A percentile compares a stretch with the other conserved stretches of the same genome.
These are phyloP conservation scores for Aspergillus clavatus DNA, from an alignment of 2,329 filamentous ascomycete species.

Conservation along the genomic window DNA sequence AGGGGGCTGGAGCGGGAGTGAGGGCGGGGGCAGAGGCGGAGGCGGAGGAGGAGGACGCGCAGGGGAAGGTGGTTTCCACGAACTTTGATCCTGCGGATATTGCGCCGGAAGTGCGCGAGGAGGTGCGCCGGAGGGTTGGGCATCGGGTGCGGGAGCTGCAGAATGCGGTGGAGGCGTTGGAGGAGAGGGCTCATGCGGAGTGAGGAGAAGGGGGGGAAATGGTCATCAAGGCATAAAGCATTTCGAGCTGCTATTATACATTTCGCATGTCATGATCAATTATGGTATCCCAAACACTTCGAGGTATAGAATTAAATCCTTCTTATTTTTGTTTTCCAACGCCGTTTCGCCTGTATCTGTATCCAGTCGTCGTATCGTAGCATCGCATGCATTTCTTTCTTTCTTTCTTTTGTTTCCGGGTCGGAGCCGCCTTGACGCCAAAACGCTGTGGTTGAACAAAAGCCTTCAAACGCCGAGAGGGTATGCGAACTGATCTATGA, in stretches of 20 bases:
- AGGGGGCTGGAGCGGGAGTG: too few species aligned
- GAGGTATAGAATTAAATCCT: neutral
- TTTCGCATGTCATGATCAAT: neutral
- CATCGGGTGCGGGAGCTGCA: slow-evolving; percentile 45
- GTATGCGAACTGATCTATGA: slow-evolving; percentile 20
- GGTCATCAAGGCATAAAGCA: neutral
- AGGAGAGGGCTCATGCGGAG: slow-evolving; percentile 37
- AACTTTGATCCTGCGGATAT: slow-evolving; percentile 30
- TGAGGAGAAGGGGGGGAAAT: neutral
- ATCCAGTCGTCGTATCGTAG: neutral
- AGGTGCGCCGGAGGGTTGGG: slow-evolving; percentile 42
- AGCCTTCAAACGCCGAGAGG: slow-evolving; percentile 13
- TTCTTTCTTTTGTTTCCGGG: too few species aligned
- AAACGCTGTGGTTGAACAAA: neutral
- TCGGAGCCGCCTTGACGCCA: neutral
- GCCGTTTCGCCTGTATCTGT: neutral
- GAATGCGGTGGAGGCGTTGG: slow-evolving; percentile 40
- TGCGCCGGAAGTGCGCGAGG: slow-evolving; percentile 30
- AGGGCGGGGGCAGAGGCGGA: slow-evolving; percentile 6
- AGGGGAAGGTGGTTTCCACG: slow-evolving; percentile 25
- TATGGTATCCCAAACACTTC: too few species aligned
- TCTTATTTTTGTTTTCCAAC: neutral
- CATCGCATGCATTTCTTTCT: too few species aligned
- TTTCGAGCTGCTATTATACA: slow-evolving; percentile 1
- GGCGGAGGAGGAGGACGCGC: slow-evolving; percentile 5